Evolutionary conservation across 179 eudicot genomes (phyloP).

Genomic region (Actinidia arguta): DNA sequence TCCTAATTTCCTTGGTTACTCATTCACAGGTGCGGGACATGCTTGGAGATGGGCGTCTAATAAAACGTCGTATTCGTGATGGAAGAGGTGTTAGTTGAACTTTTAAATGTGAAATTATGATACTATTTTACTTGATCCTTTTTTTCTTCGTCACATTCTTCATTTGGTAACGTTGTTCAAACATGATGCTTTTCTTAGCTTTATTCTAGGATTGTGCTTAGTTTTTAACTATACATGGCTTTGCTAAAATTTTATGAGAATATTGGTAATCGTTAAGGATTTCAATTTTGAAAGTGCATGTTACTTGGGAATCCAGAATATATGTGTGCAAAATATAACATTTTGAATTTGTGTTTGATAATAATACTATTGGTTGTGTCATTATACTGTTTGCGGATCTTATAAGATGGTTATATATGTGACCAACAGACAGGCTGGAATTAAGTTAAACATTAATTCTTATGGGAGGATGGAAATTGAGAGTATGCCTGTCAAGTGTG

Average conservation of each 20-base stretch:
- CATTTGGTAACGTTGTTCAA: background rate
- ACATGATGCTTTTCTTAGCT: background rate
- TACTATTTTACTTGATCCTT: background rate
- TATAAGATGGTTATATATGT: background rate
- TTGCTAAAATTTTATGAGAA: background rate
- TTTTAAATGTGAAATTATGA: background rate
- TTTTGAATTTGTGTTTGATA: conserved; percentile 9
- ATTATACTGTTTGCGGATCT: background rate
- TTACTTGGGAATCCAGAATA: background rate
- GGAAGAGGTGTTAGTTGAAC: conserved; percentile 69
- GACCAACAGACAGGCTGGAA: background rate
- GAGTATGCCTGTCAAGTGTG: background rate
- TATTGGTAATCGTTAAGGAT: background rate
- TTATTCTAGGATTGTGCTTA: background rate
- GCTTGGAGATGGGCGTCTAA: conserved; percentile 99
- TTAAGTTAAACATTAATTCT: background rate
- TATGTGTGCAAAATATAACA: background rate
- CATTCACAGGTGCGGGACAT: conserved; percentile 86
- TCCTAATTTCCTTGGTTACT: conserved; percentile 9
- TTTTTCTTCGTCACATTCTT: background rate
- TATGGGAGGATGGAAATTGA: background rate
- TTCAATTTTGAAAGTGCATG: background rate
- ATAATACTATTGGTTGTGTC: background rate
- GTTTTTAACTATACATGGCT: background rate
- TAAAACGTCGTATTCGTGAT: conserved; percentile 94